Base-by-base conservation (phyloP, 2,329 filamentous ascomycete genomes). In the Fusarium liriodendri region DNA sequence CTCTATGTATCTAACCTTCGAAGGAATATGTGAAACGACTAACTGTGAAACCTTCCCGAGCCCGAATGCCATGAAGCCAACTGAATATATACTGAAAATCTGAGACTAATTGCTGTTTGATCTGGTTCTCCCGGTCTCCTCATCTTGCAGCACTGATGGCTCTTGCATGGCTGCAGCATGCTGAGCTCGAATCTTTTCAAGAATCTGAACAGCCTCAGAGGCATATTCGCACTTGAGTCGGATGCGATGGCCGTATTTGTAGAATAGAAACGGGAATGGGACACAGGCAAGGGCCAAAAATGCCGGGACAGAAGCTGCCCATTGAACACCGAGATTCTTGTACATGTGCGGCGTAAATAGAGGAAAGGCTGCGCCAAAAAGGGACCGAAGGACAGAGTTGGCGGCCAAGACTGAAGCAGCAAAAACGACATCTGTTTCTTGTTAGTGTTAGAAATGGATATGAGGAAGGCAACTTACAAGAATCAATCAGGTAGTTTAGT, bases 401-500 rank as follows among this genome's bases (percentile, higher is more conserved):
- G 54, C 33, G 16, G 54, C 54, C 8, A 58, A 2, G 3, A 14
- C 33, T 1, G 20, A 58, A 5, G 32, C 54, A 20, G 54, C 20
- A 25, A 58, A 58, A 3, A 58, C 22, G 4, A 58, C 16, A 38
- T 58, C 54, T 58, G 54, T 18, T 10, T 4, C 9, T 4, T 11
- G 4, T 38, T 29, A 58, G 54, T 11, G 16, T n/a, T 11, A 13
- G n/a, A 33, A 8, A 29, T 3, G 22, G 8, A 5, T 25, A 4
- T 14, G 14, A 14, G 9, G 9, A 3, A 2, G 22, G n/a, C 16
- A 58, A 38, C 54, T 25, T 25, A 58, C 33, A 58, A 4, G 70
- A 72, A 16, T 72, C 57, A 1, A 72, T 60, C 2, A 72, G 37
- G 3, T 72, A 72, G 6, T 72, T 72, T 1, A 70, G 2, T 0